phyloP scores from a whole-genome alignment of 2,329 filamentous ascomycete species.

The Sporothrix humicola region DNA sequence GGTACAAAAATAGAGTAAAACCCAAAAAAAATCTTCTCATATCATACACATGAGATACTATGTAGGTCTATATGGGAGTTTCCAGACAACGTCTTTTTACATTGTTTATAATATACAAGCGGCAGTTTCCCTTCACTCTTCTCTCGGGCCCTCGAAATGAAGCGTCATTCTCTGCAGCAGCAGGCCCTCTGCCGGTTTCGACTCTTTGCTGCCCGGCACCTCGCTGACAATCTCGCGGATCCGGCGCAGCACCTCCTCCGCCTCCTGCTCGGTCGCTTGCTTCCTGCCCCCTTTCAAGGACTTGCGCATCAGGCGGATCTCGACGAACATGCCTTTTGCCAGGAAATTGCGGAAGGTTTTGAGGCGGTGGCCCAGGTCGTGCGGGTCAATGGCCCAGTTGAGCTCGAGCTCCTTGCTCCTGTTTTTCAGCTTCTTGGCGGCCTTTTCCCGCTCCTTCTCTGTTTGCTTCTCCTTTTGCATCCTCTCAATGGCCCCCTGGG shows the following conservation, averaged over 20 bases:
- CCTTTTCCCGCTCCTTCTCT: slow-evolving; percentile 52
- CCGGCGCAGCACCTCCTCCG: slow-evolving; percentile 58
- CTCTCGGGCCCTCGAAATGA: slow-evolving; percentile 48
- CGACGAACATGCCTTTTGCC: slow-evolving; percentile 74
- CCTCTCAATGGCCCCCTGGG: no score
- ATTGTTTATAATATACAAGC: not conserved
- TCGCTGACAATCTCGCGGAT: slow-evolving; percentile 46
- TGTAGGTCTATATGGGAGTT: not conserved
- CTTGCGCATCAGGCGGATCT: slow-evolving; percentile 69
- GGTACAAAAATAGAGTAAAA: no score
- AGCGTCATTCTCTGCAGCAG: slow-evolving; percentile 49
- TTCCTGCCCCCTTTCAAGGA: slow-evolving; percentile 67
- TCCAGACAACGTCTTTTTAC: not conserved
- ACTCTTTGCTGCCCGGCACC: slow-evolving; percentile 50
- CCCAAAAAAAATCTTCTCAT: not conserved
- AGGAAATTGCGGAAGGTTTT: slow-evolving; percentile 72
- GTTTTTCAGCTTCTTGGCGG: slow-evolving; percentile 45
- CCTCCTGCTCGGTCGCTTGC: slow-evolving; percentile 65
- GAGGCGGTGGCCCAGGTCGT: slow-evolving; percentile 77
- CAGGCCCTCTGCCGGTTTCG: slow-evolving; percentile 51
- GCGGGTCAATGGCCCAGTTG: slow-evolving; percentile 80
- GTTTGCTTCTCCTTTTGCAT: slow-evolving; percentile 50
- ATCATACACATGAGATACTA: not conserved
- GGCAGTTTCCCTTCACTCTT: not conserved
- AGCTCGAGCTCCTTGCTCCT: slow-evolving; percentile 79